A percentile compares a stretch with the other conserved stretches of the same genome.
phyloP scores from a whole-genome alignment of 179 eudicot species.

The Pouteria campechiana region DNA sequence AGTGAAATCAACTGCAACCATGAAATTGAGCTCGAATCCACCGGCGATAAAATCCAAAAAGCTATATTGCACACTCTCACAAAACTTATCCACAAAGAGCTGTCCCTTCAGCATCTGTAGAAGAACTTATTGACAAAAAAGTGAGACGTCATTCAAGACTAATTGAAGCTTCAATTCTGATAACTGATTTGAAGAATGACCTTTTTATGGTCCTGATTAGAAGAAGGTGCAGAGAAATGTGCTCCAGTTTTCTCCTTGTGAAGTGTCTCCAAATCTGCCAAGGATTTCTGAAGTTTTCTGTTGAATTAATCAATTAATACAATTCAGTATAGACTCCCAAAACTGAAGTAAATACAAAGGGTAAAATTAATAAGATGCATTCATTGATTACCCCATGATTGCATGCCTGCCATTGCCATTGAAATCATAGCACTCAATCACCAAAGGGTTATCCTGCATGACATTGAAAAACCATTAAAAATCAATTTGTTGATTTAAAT shows the following conservation, averaged over 20 bases:
- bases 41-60: constrained; percentile 79
- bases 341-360: not conserved
- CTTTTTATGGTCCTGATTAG: constrained; percentile 47
- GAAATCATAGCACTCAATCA: constrained; percentile 85
- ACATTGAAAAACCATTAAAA: constrained; percentile 1
- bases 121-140: constrained; percentile 30
- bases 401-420: constrained; percentile 60
- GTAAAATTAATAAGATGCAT: not conserved
- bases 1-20: constrained; percentile 97
- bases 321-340: not conserved
- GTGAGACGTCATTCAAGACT: not conserved
- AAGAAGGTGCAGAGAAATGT: constrained; percentile 38
- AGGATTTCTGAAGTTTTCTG: constrained; percentile 64
- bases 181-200: constrained; percentile 11
- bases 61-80: constrained; percentile 46
- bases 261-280: constrained; percentile 46
- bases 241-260: constrained; percentile 35
- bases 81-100: constrained; percentile 55
- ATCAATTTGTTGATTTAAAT: too few species aligned
- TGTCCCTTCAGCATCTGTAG: constrained; percentile 74
- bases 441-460: constrained; percentile 72
- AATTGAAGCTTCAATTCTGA: not conserved
- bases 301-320: not conserved
- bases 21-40: constrained; percentile 80
- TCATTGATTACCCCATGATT: constrained; percentile 51